Base-by-base conservation (phyloP, 176 grass and related monocot species). In the Cenchrus americanus region DNA sequence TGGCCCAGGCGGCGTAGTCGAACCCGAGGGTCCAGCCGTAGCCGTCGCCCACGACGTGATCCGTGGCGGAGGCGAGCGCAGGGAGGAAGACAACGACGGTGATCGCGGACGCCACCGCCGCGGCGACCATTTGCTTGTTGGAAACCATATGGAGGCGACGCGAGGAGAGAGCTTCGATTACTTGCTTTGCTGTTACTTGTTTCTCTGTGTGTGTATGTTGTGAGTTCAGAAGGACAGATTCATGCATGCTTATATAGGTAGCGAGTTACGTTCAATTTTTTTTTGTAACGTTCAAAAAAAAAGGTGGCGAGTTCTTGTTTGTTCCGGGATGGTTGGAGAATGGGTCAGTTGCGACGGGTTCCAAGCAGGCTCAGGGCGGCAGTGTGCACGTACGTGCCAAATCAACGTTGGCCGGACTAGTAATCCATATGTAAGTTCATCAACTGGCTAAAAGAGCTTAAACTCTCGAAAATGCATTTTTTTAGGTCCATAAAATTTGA, bases 131-230 rank as follows among this genome's bases (percentile, higher is more conserved):
- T 17, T 26, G 74, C n/a, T 75, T 83, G 52, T 37, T 5, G 34
- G 61, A 80, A 55, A 60, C 69, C 84, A 90, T 90, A 90, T 90
- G 71, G 82, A 65, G 8, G 34, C 22, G 63, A 34, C n/a, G n/a
- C n/a, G n/a, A n/a, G n/a, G n/a, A 19, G 14, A 49, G 4, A 6
- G 2, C 44, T 79, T 15, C 19, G 3, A n/a, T 10, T 30, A 37
- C 34, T 37, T 37, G 34, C 34, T 37, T 3, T 5, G 2, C 44
- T 62, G 21, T 34, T 70, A 2, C 6, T 48, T 71, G 12, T 27
- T 6, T 30, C 42, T 50, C 3, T 37, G 2, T 37, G 34, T 2
- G 1, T 55, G 27, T 19, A 12, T 67, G 49, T 48, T 30, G 9
- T n/a, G 6, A 34, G 21, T 13, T 76, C n/a, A 27, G 15, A 22